Evolutionary conservation across 75 land plant genomes (phyloP).

Genomic region (Ceratopteris richardii): DNA sequence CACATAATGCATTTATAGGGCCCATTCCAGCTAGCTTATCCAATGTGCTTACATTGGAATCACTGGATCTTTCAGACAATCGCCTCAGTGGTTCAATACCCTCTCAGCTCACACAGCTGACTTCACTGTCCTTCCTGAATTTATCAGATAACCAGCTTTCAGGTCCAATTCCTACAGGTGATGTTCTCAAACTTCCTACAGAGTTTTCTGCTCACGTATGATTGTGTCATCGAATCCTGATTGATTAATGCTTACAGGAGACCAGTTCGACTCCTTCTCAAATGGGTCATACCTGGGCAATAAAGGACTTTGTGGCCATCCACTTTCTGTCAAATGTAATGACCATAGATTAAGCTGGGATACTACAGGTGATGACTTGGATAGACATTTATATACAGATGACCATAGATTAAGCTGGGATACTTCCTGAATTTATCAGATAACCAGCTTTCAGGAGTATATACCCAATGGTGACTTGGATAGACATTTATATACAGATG

Average conservation of each 20-base stretch:
- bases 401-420: no score
- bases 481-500: no score
- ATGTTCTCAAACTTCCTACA: no score
- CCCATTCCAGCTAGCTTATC: constrained; percentile 5
- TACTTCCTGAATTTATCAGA: no score
- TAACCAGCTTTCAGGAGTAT: no score
- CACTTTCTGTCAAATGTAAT: background rate
- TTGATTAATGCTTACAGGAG: no score
- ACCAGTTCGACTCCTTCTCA: background rate
- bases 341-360: no score
- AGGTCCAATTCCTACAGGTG: background rate
- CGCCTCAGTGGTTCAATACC: constrained; percentile 1
- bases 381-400: no score
- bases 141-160: constrained; percentile 8
- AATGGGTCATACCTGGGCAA: background rate
- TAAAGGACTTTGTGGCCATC: background rate
- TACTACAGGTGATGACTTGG: no score
- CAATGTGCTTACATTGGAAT: background rate
- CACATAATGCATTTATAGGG: constrained; percentile 5
- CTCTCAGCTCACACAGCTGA: background rate
- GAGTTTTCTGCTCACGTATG: no score
- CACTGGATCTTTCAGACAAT: background rate
- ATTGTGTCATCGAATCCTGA: no score
- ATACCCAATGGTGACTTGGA: no score
- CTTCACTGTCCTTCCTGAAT: constrained; percentile 4